A percentile compares a stretch with the other conserved stretches of the same genome.
These are phyloP conservation scores for Apocynum venetum DNA, from an alignment of 257 asterid species.

Conservation along the genomic window DNA sequence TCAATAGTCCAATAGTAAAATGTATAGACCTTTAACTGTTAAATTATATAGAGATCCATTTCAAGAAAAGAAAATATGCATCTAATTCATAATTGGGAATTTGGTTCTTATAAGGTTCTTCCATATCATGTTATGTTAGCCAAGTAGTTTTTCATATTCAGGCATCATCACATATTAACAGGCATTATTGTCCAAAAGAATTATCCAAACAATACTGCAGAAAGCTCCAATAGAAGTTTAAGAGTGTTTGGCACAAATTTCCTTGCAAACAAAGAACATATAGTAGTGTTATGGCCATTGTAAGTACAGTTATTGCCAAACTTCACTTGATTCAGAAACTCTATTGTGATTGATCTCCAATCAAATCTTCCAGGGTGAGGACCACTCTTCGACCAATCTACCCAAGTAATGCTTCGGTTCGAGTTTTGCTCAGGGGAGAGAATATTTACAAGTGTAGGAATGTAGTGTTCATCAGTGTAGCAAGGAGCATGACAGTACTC, in stretches of 20 bases:
- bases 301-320: constrained; percentile 18
- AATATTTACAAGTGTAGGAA: constrained; percentile 20
- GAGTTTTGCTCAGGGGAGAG: constrained; percentile 11
- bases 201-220: constrained; percentile 5
- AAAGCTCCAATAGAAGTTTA: constrained; percentile 11
- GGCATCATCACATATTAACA: not conserved
- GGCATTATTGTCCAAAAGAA: not conserved
- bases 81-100: too few relatives aligned
- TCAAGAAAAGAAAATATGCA: too few relatives aligned
- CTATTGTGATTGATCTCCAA: constrained; percentile 12
- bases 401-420: constrained; percentile 24
- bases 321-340: constrained; percentile 20
- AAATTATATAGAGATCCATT: too few relatives aligned
- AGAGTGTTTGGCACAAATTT: constrained; percentile 22
- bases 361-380: constrained; percentile 24
- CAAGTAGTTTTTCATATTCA: not conserved
- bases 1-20: too few relatives aligned
- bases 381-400: constrained; percentile 21
- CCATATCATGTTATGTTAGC: not conserved
- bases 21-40: too few relatives aligned
- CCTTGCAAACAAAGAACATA: constrained; percentile 21
- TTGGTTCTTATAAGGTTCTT: too few relatives aligned
- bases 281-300: constrained; percentile 9
- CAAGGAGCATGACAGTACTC: constrained; percentile 19
- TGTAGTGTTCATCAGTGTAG: constrained; percentile 22